phyloP scores from a whole-genome alignment of 768 basidiomycete genomes.

The Tylopilus felleus region DNA sequence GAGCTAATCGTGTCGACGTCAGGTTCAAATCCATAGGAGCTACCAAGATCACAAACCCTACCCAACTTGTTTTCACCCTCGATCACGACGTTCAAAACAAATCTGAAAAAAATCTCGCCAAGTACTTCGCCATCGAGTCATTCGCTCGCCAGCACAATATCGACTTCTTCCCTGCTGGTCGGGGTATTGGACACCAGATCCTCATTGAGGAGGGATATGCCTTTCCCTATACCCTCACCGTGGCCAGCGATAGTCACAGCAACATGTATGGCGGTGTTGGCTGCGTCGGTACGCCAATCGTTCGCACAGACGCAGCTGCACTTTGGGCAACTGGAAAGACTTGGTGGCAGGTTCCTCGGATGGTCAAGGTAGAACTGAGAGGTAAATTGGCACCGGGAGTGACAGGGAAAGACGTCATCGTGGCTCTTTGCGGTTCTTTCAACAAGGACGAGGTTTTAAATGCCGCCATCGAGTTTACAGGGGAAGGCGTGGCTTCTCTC shows the following conservation, averaged over 20 bases:
- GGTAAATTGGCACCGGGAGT: slow-evolving; percentile 85
- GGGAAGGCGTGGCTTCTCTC: slow-evolving; percentile 76
- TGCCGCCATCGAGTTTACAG: slow-evolving; percentile 93
- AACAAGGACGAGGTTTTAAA: slow-evolving; percentile 97
- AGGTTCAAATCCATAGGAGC: slow-evolving; percentile 97
- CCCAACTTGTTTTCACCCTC: slow-evolving; percentile 91
- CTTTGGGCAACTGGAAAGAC: slow-evolving; percentile 98
- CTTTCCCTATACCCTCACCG: slow-evolving; percentile 92
- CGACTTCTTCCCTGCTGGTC: slow-evolving; percentile 96
- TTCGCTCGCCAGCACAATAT: slow-evolving; percentile 83
- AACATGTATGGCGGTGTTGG: slow-evolving; percentile 99
- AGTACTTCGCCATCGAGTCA: slow-evolving; percentile 88
- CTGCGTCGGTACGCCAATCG: slow-evolving; percentile 95
- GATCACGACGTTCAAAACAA: slow-evolving; percentile 99
- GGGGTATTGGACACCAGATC: slow-evolving; percentile 97
- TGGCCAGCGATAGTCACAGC: slow-evolving; percentile 93
- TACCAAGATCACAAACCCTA: slow-evolving; percentile 71
- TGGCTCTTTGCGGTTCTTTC: slow-evolving; percentile 93
- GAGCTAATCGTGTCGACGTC: not conserved
- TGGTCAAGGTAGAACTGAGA: slow-evolving; percentile 90
- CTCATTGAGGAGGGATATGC: slow-evolving; percentile 99
- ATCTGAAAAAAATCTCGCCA: slow-evolving; percentile 82
- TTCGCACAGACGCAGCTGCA: slow-evolving; percentile 91
- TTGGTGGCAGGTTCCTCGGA: slow-evolving; percentile 99
- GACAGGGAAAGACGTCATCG: slow-evolving; percentile 97